Conservation (phyloP, 805 yeast genomes). For the Ogataea nonfermentans region DNA sequence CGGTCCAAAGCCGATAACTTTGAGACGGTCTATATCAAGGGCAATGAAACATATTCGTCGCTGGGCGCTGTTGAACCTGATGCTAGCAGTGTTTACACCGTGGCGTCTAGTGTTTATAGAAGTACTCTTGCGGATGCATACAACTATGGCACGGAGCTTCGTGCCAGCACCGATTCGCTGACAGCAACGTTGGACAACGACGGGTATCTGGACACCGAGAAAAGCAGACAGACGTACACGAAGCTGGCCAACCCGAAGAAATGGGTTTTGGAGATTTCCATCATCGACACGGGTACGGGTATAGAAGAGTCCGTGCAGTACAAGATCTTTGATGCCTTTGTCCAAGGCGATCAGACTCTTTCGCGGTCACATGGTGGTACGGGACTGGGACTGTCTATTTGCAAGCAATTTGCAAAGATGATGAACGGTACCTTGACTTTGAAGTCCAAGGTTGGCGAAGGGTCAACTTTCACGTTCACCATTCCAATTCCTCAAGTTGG, state of each 20-base stretch:
- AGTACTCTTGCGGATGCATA: conserved; percentile 44
- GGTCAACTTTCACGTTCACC: conserved; percentile 79
- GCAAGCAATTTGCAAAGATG: conserved; percentile 84
- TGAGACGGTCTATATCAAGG: conserved; percentile 45
- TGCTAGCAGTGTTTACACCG: conserved; percentile 26
- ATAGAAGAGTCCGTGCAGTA: conserved; percentile 79
- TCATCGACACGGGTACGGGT: conserved; percentile 92
- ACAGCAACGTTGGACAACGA: conserved; percentile 18
- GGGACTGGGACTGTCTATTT: conserved; percentile 86
- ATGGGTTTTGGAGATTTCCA: conserved; percentile 69
- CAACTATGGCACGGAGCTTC: conserved; percentile 14
- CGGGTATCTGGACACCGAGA: conserved; percentile 20
- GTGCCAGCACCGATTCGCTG: conserved; percentile 7
- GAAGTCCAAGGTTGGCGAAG: conserved; percentile 73
- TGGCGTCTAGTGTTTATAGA: conserved; percentile 36
- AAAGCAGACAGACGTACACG: conserved; percentile 17
- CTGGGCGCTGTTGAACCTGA: conserved; percentile 11
- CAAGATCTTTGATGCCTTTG: conserved; percentile 91
- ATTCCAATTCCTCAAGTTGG: conserved; percentile 73
- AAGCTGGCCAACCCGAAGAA: conserved; percentile 32
- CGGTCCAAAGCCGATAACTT: conserved; percentile 42
- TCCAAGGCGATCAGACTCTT: conserved; percentile 93
- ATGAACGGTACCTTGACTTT: conserved; percentile 81
- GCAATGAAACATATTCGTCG: conserved; percentile 5
- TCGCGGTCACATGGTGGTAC: conserved; percentile 95